These are phyloP conservation scores for Nitzschia putrida DNA, from an alignment of 108 stramenopile species.

Conservation along the genomic window DNA sequence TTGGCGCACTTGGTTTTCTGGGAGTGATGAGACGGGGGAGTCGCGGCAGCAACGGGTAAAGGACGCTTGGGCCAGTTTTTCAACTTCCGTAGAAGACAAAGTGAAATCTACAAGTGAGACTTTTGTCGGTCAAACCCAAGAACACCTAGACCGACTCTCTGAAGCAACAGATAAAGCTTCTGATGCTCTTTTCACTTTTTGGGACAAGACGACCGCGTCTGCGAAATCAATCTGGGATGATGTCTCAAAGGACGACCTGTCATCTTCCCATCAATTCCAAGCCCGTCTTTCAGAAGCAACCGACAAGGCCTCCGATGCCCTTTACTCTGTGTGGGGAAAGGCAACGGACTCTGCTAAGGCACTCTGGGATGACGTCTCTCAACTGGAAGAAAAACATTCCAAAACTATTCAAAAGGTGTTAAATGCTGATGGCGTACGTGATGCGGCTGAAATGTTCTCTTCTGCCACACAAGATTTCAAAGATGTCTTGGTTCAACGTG, in stretches of 20 bases:
- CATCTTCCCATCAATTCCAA: neutral
- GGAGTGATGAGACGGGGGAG: neutral
- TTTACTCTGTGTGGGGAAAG: slow-evolving; percentile 4
- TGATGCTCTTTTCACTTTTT: neutral
- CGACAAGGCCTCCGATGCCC: slow-evolving; percentile 1
- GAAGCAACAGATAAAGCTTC: no score
- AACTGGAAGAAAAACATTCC: no score
- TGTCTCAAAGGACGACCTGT: no score
- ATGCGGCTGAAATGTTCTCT: no score
- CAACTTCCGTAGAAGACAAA: neutral
- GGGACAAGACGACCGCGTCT: neutral
- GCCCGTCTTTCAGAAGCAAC: slow-evolving; percentile 10
- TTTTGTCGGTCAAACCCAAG: neutral
- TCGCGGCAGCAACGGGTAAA: neutral
- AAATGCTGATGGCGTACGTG: no score
- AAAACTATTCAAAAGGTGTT: no score
- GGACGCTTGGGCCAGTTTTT: neutral
- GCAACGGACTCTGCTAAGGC: neutral
- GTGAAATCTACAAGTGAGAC: neutral
- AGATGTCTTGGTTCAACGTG: no score
- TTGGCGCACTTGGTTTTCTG: neutral
- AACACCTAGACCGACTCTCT: no score
- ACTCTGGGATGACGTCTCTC: slow-evolving; percentile 2
- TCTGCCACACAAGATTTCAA: no score
- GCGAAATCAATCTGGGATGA: no score